Percentiles rank a stretch among this genome's conserved stretches.
These are phyloP conservation scores for Pinus tabuliformis DNA, from an alignment of 75 land plant genomes.

Conservation along the genomic window DNA sequence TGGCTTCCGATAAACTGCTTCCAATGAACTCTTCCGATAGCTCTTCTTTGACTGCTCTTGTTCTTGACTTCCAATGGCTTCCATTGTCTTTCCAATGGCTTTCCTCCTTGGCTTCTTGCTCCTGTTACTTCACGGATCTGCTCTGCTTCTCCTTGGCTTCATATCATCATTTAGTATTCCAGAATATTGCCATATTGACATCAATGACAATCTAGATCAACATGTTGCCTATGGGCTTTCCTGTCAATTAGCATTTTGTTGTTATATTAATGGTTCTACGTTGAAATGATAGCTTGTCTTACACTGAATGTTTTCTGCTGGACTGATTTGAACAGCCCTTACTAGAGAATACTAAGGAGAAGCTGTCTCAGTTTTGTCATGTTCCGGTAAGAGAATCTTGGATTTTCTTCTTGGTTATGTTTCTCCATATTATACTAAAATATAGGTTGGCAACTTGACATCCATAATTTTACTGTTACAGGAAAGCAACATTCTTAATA, in stretches of 20 bases:
- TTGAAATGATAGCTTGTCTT: not conserved
- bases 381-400: constrained; percentile 61
- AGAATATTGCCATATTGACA: no score
- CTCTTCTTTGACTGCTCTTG: no score
- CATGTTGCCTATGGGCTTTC: not conserved
- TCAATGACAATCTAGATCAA: no score
- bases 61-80: no score
- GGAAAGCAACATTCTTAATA: constrained; percentile 78
- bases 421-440: not conserved
- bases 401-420: not conserved
- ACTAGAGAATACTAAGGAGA: constrained; percentile 68
- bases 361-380: constrained; percentile 92
- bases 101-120: no score
- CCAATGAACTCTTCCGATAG: no score
- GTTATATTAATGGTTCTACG: not conserved
- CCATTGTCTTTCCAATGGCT: no score
- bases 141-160: no score
- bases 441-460: not conserved
- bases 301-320: not conserved
- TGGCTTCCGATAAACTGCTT: no score
- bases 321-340: constrained; percentile 60
- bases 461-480: constrained; percentile 17
- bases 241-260: not conserved
- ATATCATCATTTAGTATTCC: no score
- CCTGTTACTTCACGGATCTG: no score